Evolutionary conservation across 805 yeast genomes (phyloP), one percentile per base, ranked within the genome.

Genomic region (Saccharomycopsis fibuligera): DNA sequence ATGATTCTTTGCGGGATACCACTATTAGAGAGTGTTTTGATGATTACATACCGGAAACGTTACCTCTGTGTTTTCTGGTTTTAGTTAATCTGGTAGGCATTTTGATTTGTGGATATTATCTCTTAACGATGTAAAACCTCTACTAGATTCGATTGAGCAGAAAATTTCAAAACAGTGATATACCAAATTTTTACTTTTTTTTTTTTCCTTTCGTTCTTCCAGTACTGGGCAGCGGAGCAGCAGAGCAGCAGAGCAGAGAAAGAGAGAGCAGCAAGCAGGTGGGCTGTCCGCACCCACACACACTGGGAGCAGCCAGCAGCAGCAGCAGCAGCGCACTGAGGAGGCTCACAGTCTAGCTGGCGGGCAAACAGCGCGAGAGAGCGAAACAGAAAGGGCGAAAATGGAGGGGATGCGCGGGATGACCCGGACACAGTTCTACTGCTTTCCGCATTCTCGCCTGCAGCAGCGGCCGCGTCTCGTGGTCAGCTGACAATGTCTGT

Each of bases 41-140:
- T n/a, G n/a, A 54, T 48, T 65, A 81, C 95, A 79, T 86, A 86
- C 95, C 95, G 73, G 97, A 87, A 76, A 93, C 98, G 96, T 93
- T 84, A 79, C 99, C 99, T 86, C 99, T 89, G 86, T 88, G 96
- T 83, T 93, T 93, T 86, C 99, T 89, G 78, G 98, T 93, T 78
- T 93, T 90, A 70, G 95, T 86, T 72, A 87, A 83, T 87, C 98
- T 89, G 83, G 97, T 86, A 75, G 98, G 98, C 98, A 90, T 90
- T 72, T 72, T 74, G 60, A 41, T n/a, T n/a, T n/a, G n/a, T n/a
- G n/a, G 35, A 35, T 46, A 44, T 44, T 5, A 37, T 37, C 10
- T 37, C 38, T 41, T 41, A 25, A n/a, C 33, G 39, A 21, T 42
- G 33, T 42, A n/a, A 19, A 14, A 5, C 21, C 17, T 10, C 17